Conservation (phyloP, 495 filamentous ascomycete genomes). For the Choiromyces venosus region DNA sequence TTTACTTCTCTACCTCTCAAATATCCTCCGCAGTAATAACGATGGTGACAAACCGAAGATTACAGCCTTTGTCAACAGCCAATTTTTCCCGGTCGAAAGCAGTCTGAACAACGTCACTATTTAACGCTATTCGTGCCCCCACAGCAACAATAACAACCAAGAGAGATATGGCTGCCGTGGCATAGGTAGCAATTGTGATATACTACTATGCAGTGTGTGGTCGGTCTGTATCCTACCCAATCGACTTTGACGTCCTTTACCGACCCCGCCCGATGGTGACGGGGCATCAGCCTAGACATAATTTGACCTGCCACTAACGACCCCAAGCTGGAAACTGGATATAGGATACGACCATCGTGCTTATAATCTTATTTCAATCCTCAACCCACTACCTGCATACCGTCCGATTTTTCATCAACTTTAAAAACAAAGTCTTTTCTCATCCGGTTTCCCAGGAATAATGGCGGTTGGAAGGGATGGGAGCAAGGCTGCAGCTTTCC, state of each 20-base stretch:
- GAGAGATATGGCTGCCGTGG: not conserved
- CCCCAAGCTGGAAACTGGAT: not conserved
- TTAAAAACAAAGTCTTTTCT: not conserved
- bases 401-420: not conserved
- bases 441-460: not conserved
- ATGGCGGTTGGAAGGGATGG: not conserved
- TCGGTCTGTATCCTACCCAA: not conserved
- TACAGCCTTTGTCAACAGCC: not conserved
- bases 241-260: not conserved
- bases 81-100: not conserved
- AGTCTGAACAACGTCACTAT: not conserved
- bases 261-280: not conserved
- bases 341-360: not conserved
- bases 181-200: slow-evolving; percentile 2
- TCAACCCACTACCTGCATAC: slow-evolving; percentile 1
- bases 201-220: slow-evolving; percentile 1
- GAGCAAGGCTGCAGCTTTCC: not conserved
- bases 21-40: not conserved
- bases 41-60: not conserved
- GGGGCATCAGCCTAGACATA: not conserved
- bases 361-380: not conserved
- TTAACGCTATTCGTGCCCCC: not conserved
- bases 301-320: not conserved
- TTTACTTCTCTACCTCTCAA: not conserved
- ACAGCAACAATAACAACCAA: not conserved